Evolutionary conservation across 257 asterid genomes (phyloP), one percentile per base, ranked within the genome.

Genomic region (Solanum phureja): DNA sequence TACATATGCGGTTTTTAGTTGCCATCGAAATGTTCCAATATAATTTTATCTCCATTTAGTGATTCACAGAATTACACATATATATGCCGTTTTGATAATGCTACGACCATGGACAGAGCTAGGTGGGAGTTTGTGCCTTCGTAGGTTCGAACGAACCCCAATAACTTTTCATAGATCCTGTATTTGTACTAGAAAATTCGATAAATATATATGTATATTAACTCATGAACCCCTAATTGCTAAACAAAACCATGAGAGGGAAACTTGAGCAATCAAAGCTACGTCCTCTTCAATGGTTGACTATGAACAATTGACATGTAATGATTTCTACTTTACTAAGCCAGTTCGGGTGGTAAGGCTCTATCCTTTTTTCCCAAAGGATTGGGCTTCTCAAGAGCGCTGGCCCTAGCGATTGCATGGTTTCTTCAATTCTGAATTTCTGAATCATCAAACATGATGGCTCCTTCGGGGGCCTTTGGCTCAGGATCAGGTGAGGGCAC

Each of bases 1-100:
- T 81, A 49, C 16, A 89, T 90, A 89, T 49, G 8, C 83, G 18
- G 42, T 87, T 13, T 89, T 88, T 88, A 87, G 90, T 90, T 72
- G 8, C 46, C 68, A 88, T 90, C 49, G 83, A 87, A 86, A 44
- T 44, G 24, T 58, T 85, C 88, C 77, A 35, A 76, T 7, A 52
- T 16, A 52, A 7, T 52, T 77, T 68, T 68, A 46, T 29, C 27
- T 44, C 66, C 64, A 79, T 79, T 79, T 79, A 62, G 66, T 6
- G 64, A 56, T 18, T 56, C n/a, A 52, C 62, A 52, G 23, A 52
- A 16, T 52, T 7, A 52, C n/a, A 52, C 10, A 52, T 18, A 56
- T 56, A 56, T 56, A 18, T 56, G n/a, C 64, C n/a, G n/a, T 56
- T 56, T 56, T 56, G 64, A 56, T 56, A 56, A 18, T 56, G 2